These are phyloP conservation scores for Xylariales sp. DNA, from an alignment of 2,329 filamentous ascomycete genomes.

Conservation along the genomic window DNA sequence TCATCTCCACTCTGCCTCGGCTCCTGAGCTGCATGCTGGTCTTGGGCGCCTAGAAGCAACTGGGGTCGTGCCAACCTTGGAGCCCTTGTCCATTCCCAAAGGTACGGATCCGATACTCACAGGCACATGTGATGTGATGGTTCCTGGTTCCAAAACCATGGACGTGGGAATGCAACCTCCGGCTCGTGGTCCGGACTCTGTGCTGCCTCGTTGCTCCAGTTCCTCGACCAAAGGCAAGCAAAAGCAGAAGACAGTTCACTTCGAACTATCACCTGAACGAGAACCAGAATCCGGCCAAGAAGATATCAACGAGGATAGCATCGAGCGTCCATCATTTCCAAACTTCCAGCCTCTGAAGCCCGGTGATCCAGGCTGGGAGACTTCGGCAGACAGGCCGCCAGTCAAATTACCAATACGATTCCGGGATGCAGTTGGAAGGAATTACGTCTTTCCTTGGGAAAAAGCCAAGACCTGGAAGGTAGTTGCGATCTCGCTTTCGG, in stretches of 20 bases:
- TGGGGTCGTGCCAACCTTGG: no score
- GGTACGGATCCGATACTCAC: no score
- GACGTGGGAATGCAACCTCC: not conserved
- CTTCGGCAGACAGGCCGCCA: slow-evolving; percentile 19
- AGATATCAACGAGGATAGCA: not conserved
- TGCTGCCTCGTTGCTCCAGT: not conserved
- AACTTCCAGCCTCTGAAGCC: not conserved
- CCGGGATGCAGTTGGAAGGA: slow-evolving; percentile 61
- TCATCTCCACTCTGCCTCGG: no score
- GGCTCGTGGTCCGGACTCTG: no score
- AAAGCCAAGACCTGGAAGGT: slow-evolving; percentile 61
- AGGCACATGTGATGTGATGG: no score
- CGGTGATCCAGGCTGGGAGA: slow-evolving; percentile 21
- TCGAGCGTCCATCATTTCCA: not conserved
- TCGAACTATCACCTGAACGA: no score
- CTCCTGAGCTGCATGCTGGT: no score
- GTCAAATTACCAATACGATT: slow-evolving; percentile 54
- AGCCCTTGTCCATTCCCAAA: no score
- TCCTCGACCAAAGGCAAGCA: not conserved
- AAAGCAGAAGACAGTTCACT: slow-evolving; percentile 1
- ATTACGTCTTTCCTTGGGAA: slow-evolving; percentile 63
- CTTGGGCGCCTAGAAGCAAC: no score
- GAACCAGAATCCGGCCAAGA: not conserved
- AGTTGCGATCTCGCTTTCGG: slow-evolving; percentile 18
- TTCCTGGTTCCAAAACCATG: not conserved